phyloP scores from a whole-genome alignment of 805 yeast genomes.

The Candida oleophila region DNA sequence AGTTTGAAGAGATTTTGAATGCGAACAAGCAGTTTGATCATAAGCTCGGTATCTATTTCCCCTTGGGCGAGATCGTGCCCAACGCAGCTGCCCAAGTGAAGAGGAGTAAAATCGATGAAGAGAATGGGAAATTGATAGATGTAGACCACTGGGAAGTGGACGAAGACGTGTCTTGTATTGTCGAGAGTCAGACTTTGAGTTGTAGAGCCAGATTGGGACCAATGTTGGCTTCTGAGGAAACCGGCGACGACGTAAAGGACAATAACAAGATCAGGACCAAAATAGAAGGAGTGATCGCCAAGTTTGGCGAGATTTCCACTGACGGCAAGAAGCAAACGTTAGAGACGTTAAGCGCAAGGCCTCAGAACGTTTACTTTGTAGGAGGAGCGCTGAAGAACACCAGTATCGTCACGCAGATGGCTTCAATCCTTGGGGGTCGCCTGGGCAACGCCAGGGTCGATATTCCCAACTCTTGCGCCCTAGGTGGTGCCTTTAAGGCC shows the following conservation, averaged over 20 bases:
- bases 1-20: constrained; percentile 57
- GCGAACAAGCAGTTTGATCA: constrained; percentile 31
- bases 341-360: constrained; percentile 49
- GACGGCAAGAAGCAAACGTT: constrained; percentile 50
- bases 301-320: constrained; percentile 45
- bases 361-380: constrained; percentile 73
- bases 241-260: constrained; percentile 5
- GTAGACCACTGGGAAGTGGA: constrained; percentile 40
- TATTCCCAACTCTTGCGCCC: constrained; percentile 85
- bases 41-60: constrained; percentile 78
- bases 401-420: constrained; percentile 66
- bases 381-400: constrained; percentile 83
- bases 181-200: constrained; percentile 84
- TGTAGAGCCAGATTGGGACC: constrained; percentile 81
- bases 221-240: constrained; percentile 48
- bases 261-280: constrained; percentile 16
- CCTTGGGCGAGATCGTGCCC: constrained; percentile 89
- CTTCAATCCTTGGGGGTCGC: constrained; percentile 66
- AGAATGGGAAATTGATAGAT: constrained; percentile 23
- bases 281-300: constrained; percentile 12
- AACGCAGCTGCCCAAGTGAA: constrained; percentile 65
- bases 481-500: constrained; percentile 88
- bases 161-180: constrained; percentile 71
- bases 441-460: constrained; percentile 69
- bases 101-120: constrained; percentile 41